Percentiles rank a stretch among this genome's conserved stretches.
Conservation (phyloP, 1,284 basidiomycete genomes). For the Trametes polyzona region DNA sequence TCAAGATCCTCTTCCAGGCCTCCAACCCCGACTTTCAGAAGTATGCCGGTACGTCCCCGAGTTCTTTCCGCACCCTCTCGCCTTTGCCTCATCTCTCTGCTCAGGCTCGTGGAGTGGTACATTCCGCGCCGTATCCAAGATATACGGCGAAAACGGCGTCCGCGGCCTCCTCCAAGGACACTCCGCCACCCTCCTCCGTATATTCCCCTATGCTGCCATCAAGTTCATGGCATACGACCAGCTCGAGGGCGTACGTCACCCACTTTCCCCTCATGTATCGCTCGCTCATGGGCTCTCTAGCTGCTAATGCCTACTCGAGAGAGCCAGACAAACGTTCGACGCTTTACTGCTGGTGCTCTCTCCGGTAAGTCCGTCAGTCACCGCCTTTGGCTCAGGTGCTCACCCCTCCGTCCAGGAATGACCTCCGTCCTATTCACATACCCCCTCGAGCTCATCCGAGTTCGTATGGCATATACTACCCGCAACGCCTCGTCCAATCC, state of each 20-base stretch:
- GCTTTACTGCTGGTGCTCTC: conserved; percentile 88
- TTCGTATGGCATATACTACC: conserved; percentile 93
- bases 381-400: not conserved
- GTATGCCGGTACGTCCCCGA: conserved; percentile 74
- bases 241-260: conserved; percentile 65
- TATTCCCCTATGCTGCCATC: conserved; percentile 96
- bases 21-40: conserved; percentile 94
- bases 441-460: conserved; percentile 93
- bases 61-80: not conserved
- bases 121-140: conserved; percentile 79
- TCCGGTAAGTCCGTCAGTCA: conserved; percentile 61
- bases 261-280: not conserved
- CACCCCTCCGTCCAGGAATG: conserved; percentile 60
- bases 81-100: not conserved
- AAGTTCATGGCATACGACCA: conserved; percentile 99
- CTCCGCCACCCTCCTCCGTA: conserved; percentile 83
- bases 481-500: conserved; percentile 36
- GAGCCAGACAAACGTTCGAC: conserved; percentile 78
- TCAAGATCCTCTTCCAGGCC: conserved; percentile 99
- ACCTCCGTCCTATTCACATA: conserved; percentile 92
- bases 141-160: conserved; percentile 76
- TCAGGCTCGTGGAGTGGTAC: conserved; percentile 86
- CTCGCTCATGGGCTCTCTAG: conserved; percentile 35
- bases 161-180: conserved; percentile 94
- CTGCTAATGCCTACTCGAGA: conserved; percentile 84